Evolutionary conservation across 768 basidiomycete genomes (phyloP), one percentile per base, ranked within the genome.

Genomic region (Tylopilus rubrobrunneus): DNA sequence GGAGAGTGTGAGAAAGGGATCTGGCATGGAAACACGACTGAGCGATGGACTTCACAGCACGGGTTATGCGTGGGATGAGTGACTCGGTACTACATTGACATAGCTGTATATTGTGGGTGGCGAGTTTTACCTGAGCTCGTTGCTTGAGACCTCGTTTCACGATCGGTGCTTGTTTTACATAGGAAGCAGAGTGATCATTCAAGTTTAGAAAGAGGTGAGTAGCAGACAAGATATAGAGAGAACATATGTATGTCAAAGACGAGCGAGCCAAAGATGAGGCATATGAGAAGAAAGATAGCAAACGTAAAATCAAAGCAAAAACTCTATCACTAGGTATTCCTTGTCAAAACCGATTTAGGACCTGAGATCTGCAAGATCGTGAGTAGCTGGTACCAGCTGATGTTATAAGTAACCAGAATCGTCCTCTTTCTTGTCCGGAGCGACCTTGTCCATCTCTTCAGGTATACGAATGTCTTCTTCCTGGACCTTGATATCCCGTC

Each of bases 1-100:
- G 55, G 77, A 79, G 59, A 56, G 58, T 4, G 63, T 74, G 41
- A 55, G 51, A 17, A 58, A 33, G 29, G 83, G 83, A 12, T 56
- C 79, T 25, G 75, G 74, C 1, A 80, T 86, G 78, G 73, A 71
- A 54, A 77, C 76, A 57, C 63, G 52, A 17, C 59, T 69, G 8
- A 8, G 56, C 21, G 52, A 45, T 43, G 71, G 67, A 19, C 51
- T 70, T 7, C 53, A 21, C 5, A 52, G 47, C 29, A 56, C 56
- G 12, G 52, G 55, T 17, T 31, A 56, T 12, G 40, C 31, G 12
- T 9, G 4, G 1, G 40, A 41, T 12, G 8, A 21, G 12, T 23
- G 40, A 39, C 17, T 14, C n/a, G n/a, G n/a, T n/a, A n/a, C n/a
- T n/a, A n/a, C n/a, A n/a, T n/a, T n/a, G n/a, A n/a, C n/a, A n/a